Evolutionary conservation across 495 filamentous ascomycete genomes (phyloP), one percentile per base, ranked within the genome.

Genomic region (Aspergillus bertholletiae): DNA sequence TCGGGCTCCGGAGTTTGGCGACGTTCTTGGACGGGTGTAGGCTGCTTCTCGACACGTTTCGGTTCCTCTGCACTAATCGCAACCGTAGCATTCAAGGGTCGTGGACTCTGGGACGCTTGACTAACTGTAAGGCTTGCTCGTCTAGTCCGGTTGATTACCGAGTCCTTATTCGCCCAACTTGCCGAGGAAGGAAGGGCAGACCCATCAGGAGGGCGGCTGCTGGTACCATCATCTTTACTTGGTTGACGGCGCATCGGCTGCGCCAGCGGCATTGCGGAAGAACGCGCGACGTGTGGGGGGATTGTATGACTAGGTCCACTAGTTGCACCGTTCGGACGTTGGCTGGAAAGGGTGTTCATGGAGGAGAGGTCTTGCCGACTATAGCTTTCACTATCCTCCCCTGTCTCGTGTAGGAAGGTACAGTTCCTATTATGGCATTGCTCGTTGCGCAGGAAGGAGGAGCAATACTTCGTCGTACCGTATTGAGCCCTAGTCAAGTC

Each of bases 391-490:
- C 92, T 91, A 54, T 96, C 94, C 65, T 99, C 94, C 17, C 93
- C 94, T 17, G 92, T 87, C 67, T 99, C 94, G 65, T 99, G 94
- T 37, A 99, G 72, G 70, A 99, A 99, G 78, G 96, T 99, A 72
- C 94, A 99, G 52, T 90, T 89, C 49, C 90, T 82, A 61, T 99
- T 99, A 30, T 86, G 88, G 71, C 94, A 99, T 53, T 83, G 84
- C 66, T 99, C 94, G 50, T 91, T 88, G 20, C 95, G 85, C 22
- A 99, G 80, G 77, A 93, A 99, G 8, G 94, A 94, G 1, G 94
- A 97, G 71, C 94, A 99, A 67, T 99, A 99, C 69, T 99, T 99
- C 2, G 95, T 99, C 7, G 95, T 99, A 20, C 95, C 95, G 50
- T 95, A 89, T 69, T 97, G 95, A 5, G 95, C 95, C 64, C 93